Percentiles rank a stretch among this genome's conserved stretches.
These are phyloP conservation scores for Cyclotella atomus DNA, from an alignment of 108 stramenopile genomes.

Conservation along the genomic window DNA sequence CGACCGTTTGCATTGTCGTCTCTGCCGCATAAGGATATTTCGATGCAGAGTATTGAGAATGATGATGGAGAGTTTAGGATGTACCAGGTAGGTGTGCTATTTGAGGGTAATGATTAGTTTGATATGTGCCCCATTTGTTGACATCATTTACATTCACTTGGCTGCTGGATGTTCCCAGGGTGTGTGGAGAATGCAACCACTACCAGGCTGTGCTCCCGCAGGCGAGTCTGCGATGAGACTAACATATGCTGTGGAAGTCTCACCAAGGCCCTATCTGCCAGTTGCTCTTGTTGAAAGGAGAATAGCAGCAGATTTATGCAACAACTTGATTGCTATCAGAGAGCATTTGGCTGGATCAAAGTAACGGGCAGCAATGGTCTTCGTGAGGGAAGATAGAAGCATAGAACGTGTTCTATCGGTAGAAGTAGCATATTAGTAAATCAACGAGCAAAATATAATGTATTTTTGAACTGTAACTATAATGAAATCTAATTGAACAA, in stretches of 20 bases:
- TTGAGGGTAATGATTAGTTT: not conserved
- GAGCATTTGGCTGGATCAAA: conserved; percentile 29
- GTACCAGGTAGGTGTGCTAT: conserved; percentile 61
- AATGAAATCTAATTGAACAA: too few relatives aligned
- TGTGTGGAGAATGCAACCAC: conserved; percentile 90
- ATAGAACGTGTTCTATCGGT: too few relatives aligned
- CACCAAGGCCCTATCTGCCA: conserved; percentile 85
- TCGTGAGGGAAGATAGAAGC: too few relatives aligned
- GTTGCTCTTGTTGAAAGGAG: conserved; percentile 84
- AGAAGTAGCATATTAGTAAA: too few relatives aligned
- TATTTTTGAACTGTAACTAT: too few relatives aligned
- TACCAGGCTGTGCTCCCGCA: conserved; percentile 80
- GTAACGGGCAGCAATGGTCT: not conserved
- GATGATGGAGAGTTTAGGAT: conserved; percentile 91
- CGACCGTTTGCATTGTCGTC: conserved; percentile 80
- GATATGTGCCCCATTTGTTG: not conserved
- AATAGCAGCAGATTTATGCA: conserved; percentile 83
- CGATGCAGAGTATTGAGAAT: conserved; percentile 83
- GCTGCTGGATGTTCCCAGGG: conserved; percentile 50
- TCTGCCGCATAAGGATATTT: conserved; percentile 82
- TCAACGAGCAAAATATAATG: too few relatives aligned
- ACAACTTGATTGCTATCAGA: conserved; percentile 83
- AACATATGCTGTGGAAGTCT: conserved; percentile 91
- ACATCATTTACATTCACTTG: not conserved
- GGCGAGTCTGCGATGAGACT: conserved; percentile 81